phyloP scores from a whole-genome alignment of 352 stramenopile genomes.

The Pythium sukuiense region DNA sequence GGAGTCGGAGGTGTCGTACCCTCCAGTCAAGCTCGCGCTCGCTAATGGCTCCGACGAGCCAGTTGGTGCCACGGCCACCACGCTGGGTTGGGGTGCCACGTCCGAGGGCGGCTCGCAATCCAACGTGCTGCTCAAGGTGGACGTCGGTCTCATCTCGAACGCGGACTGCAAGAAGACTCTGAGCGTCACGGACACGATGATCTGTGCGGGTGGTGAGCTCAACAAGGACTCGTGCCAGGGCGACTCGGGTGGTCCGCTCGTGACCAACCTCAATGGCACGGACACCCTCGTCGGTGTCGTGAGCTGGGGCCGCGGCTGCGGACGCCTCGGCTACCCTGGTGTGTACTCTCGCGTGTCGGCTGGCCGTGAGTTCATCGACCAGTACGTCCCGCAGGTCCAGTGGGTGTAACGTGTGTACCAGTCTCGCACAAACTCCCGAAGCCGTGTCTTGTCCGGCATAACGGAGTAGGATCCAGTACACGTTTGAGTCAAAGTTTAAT shows the following conservation, averaged over 20 bases:
- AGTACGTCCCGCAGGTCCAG: conserved; percentile 13
- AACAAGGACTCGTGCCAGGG: conserved; percentile 17
- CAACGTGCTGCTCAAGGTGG: conserved; percentile 28
- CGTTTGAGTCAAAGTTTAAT: neutral
- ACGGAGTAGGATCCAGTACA: neutral
- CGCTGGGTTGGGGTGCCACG: conserved; percentile 29
- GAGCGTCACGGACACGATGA: conserved; percentile 28
- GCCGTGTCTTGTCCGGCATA: too few species aligned
- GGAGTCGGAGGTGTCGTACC: conserved; percentile 19
- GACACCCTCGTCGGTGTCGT: conserved; percentile 30
- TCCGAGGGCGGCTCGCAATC: conserved; percentile 20
- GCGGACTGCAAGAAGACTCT: conserved; percentile 28
- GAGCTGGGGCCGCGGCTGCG: conserved; percentile 32
- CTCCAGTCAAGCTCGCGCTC: conserved; percentile 24
- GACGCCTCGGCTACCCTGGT: conserved; percentile 22
- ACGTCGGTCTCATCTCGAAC: conserved; percentile 35
- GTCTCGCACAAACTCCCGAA: too few species aligned
- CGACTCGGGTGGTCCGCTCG: conserved; percentile 33
- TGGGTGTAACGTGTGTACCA: conserved; percentile 7
- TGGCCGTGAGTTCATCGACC: conserved; percentile 18
- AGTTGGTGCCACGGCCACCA: conserved; percentile 23
- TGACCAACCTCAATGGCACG: conserved; percentile 13
- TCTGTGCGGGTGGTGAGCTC: conserved; percentile 33
- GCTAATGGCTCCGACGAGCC: conserved; percentile 17
- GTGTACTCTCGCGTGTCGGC: conserved; percentile 30